These are phyloP conservation scores for Hydrangea macrophylla DNA, from an alignment of 148 eudicot species.

Conservation along the genomic window DNA sequence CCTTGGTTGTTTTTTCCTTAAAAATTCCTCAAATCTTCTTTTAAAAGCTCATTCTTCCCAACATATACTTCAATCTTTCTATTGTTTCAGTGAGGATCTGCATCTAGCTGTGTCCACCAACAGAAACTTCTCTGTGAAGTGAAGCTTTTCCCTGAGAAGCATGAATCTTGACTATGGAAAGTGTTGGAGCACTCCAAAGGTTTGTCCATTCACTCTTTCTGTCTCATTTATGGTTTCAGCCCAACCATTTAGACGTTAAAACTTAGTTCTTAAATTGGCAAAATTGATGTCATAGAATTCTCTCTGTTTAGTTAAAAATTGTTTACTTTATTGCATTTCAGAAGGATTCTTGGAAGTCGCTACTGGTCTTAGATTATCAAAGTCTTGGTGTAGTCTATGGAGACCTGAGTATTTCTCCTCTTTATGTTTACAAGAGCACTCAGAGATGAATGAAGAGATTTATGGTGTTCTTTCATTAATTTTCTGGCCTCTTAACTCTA, in stretches of 20 bases:
- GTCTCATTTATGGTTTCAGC: neutral
- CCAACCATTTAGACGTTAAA: neutral
- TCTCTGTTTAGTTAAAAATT: conserved; percentile 4
- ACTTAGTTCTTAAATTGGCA: neutral
- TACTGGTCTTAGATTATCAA: conserved; percentile 75
- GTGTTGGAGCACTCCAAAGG: conserved; percentile 59
- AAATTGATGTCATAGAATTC: neutral
- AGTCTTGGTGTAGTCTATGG: conserved; percentile 95
- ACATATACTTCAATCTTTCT: conserved; percentile 8
- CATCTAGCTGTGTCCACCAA: conserved; percentile 15
- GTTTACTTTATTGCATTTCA: conserved; percentile 32
- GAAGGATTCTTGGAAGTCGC: conserved; percentile 76
- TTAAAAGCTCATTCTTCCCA: neutral
- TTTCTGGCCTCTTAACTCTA: conserved; percentile 80
- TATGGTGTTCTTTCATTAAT: conserved; percentile 81
- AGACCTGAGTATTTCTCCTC: conserved; percentile 86
- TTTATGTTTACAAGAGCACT: conserved; percentile 85
- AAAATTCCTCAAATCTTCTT: neutral
- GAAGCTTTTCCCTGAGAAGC: conserved; percentile 16
- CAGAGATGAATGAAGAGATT: conserved; percentile 81
- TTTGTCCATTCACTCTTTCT: conserved; percentile 19
- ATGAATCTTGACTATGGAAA: conserved; percentile 52
- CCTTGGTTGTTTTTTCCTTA: conserved; percentile 3
- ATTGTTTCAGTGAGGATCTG: conserved; percentile 23
- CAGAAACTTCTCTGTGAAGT: conserved; percentile 13